Evolutionary conservation across 352 stramenopile genomes (phyloP).

Genomic region (Chrysophaeum taylorii): DNA sequence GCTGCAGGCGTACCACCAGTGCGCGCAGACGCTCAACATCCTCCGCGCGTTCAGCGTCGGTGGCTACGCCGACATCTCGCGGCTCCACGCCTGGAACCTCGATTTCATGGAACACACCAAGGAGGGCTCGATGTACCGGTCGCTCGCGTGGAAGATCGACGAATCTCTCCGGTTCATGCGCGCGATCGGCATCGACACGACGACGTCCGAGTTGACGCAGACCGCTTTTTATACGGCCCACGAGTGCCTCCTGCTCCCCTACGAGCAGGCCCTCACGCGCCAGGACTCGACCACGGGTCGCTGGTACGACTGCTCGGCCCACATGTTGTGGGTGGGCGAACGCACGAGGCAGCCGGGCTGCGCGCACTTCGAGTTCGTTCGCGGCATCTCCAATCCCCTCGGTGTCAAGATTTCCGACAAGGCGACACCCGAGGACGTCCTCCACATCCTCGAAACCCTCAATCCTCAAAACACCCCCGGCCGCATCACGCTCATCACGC

Average conservation of each 20-base stretch:
- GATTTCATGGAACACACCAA: slow-evolving; percentile 90
- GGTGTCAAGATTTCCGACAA: slow-evolving; percentile 94
- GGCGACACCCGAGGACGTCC: slow-evolving; percentile 82
- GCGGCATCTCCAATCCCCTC: slow-evolving; percentile 93
- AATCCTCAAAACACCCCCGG: slow-evolving; percentile 88
- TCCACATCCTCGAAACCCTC: slow-evolving; percentile 84
- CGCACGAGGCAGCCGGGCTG: slow-evolving; percentile 91
- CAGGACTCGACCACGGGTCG: slow-evolving; percentile 71
- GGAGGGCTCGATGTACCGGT: slow-evolving; percentile 75
- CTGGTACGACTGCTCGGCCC: slow-evolving; percentile 93
- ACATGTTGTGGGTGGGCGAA: slow-evolving; percentile 98
- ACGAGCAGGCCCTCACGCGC: slow-evolving; percentile 93
- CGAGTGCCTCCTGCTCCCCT: slow-evolving; percentile 91
- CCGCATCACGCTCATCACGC: slow-evolving; percentile 93
- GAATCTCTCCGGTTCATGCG: slow-evolving; percentile 92
- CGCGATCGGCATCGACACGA: slow-evolving; percentile 80
- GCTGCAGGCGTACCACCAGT: slow-evolving; percentile 93
- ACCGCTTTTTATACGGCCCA: slow-evolving; percentile 96
- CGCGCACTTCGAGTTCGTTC: slow-evolving; percentile 95
- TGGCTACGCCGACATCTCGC: slow-evolving; percentile 90
- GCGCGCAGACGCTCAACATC: slow-evolving; percentile 92
- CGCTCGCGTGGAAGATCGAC: slow-evolving; percentile 91
- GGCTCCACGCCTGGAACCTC: slow-evolving; percentile 91
- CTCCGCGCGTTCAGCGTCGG: slow-evolving; percentile 81
- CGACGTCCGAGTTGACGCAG: slow-evolving; percentile 71